Base-by-base conservation (phyloP, 176 grass and related monocot species). In the Rhynchospora breviuscula region DNA sequence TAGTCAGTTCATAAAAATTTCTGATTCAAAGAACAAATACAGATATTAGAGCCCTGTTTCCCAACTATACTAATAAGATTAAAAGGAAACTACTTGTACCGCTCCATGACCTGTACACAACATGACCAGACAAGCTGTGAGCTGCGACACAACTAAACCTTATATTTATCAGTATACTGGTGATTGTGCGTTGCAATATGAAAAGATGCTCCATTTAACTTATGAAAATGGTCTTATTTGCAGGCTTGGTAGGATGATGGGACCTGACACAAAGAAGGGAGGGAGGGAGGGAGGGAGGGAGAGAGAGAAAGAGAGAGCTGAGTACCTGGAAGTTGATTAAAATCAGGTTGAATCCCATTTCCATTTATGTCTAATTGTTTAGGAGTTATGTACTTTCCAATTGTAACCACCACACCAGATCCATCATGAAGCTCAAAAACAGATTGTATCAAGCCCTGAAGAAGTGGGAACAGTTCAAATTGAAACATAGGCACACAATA, bases 361-460 rank as follows among this genome's bases (percentile, higher is more conserved):
- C 91, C 89, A 95, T 95, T 99, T 62, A 95, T 99, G 79, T 99
- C 93, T 87, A 84, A 92, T 85, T 84, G 84, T 86, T 91, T 87
- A 82, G 96, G 96, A 21, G 93, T 95, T 46, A 95, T 89, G 49
- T 99, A 99, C 67, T 95, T 99, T 70, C 96, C 96, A 58, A 95
- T 88, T 56, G 93, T 99, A 75, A 95, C 91, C 1, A 95, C 91
- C 69, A 99, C 92, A 86, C 96, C 96, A 85, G 91, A 95, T 81
- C 93, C 96, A 91, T 99, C 96, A 87, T 95, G 86, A 86, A 99
- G 96, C 88, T 95, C 96, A 88, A 90, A 99, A 73, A 93, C 96
- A 17, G 93, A 95, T 65, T 99, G 96, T 87, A 99, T 99, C 75
- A 99, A 86, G 29, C 96, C 96, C 96, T 99, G 86, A 45, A 85